phyloP scores from a whole-genome alignment of 2,329 filamentous ascomycete species.

The Gnomoniopsis smithogilvyi region DNA sequence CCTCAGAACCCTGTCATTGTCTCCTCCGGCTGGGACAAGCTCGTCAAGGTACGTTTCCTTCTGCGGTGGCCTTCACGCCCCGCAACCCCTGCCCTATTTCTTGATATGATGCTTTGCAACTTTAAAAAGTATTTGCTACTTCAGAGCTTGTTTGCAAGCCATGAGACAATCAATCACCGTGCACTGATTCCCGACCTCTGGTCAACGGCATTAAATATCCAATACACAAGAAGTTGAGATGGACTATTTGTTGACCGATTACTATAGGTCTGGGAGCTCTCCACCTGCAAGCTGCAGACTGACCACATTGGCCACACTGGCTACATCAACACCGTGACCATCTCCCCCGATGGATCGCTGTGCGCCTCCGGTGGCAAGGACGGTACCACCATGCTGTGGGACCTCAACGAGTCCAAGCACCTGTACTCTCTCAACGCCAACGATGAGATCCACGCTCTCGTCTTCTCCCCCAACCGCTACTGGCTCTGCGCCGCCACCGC shows the following conservation, averaged over 20 bases:
- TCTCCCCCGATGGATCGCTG: constrained; percentile 98
- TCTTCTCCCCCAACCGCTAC: constrained; percentile 99
- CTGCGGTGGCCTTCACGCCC: constrained; percentile 4
- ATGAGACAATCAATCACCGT: constrained; percentile 98
- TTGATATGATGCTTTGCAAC: constrained; percentile 85
- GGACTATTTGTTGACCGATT: constrained; percentile 23
- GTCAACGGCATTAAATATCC: background rate
- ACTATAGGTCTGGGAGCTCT: constrained; percentile 96
- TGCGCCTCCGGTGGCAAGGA: constrained; percentile 99
- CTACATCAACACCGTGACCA: constrained; percentile 99
- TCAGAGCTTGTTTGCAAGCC: constrained; percentile 85
- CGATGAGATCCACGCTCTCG: constrained; percentile 99
- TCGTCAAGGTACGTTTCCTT: constrained; percentile 85
- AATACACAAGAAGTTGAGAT: background rate
- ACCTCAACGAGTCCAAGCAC: constrained; percentile 99
- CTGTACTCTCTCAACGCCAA: constrained; percentile 99
- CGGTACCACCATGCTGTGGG: constrained; percentile 99
- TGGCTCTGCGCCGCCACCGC: constrained; percentile 99
- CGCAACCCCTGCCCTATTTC: constrained; percentile 27
- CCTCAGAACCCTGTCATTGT: constrained; percentile 99
- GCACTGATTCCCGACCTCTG: constrained; percentile 62
- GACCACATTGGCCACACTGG: constrained; percentile 99
- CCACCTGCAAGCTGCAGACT: constrained; percentile 98
- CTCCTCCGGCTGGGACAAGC: constrained; percentile 98
- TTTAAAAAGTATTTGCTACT: constrained; percentile 99